Conservation (phyloP, 192 early-diverging fungal genomes). For the Thamnidium elegans region DNA sequence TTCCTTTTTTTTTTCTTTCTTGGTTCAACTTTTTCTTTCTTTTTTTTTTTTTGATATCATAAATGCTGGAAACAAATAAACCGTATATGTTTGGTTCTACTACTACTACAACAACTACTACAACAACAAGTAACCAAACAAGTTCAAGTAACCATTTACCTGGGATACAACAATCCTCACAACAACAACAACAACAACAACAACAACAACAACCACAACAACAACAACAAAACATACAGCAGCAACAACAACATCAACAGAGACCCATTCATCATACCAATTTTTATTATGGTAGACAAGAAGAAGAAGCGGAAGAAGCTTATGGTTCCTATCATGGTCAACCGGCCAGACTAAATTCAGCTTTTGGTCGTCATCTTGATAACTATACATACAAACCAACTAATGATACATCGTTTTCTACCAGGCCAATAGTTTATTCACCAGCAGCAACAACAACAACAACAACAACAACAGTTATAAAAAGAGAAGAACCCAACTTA, state of each 20-base stretch:
- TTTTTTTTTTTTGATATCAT: too few relatives aligned
- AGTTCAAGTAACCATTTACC: not conserved
- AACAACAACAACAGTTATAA: too few relatives aligned
- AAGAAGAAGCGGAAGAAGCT: conserved; percentile 18
- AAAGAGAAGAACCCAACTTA: too few relatives aligned
- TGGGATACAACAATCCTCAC: not conserved
- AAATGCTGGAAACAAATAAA: conserved; percentile 28
- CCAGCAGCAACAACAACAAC: too few relatives aligned
- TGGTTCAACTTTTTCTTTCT: not conserved
- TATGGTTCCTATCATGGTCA: conserved; percentile 11
- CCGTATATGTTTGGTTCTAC: conserved; percentile 22
- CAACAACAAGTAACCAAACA: not conserved
- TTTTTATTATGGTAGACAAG: conserved; percentile 16
- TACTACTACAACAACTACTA: not conserved
- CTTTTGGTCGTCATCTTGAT: not conserved
- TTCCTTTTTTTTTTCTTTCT: conserved; percentile 4
- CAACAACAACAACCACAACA: conserved; percentile 20
- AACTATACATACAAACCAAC: not conserved
- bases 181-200: conserved; percentile 12
- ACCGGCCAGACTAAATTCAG: not conserved
- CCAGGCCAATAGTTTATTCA: too few relatives aligned
- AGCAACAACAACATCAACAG: conserved; percentile 11
- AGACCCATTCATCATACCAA: not conserved
- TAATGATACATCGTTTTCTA: too few relatives aligned
- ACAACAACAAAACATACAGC: too few relatives aligned